Evolutionary conservation across 306 rosid genomes (phyloP).

Genomic region (Prunus davidiana): DNA sequence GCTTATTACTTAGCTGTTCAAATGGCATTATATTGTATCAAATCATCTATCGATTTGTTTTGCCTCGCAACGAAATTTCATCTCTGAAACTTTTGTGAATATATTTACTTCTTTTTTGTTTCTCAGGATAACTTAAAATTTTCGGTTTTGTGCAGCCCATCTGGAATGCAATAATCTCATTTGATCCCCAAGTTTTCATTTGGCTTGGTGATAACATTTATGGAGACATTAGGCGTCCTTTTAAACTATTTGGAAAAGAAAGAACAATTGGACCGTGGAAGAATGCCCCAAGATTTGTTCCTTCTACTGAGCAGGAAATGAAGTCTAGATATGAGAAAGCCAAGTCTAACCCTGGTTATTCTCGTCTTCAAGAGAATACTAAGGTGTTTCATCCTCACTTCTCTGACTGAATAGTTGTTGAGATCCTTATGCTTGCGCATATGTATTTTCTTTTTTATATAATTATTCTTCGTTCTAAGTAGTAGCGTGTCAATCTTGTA

Average conservation of each 20-base stretch:
- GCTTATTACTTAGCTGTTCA: not conserved
- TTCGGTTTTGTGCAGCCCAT: conserved; percentile 50
- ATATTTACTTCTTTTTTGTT: too few relatives aligned
- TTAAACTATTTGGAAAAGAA: conserved; percentile 59
- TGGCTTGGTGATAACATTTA: conserved; percentile 88
- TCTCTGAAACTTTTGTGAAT: not conserved
- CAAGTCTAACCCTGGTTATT: conserved; percentile 56
- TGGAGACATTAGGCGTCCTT: conserved; percentile 73
- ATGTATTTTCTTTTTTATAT: not conserved
- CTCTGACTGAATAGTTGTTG: not conserved
- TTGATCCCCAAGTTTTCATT: conserved; percentile 69
- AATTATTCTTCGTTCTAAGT: conserved; percentile 15
- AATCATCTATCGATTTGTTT: not conserved
- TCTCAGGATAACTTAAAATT: not conserved
- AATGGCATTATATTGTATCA: not conserved
- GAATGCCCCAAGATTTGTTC: conserved; percentile 65
- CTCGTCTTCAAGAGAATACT: conserved; percentile 45
- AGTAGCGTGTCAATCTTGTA: conserved; percentile 31
- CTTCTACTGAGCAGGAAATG: conserved; percentile 63
- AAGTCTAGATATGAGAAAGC: conserved; percentile 52
- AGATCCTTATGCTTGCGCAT: conserved; percentile 6
- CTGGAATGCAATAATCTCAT: conserved; percentile 60
- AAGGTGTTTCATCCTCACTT: conserved; percentile 38
- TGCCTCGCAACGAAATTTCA: not conserved
- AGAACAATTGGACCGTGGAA: conserved; percentile 86